Percentiles rank a stretch among this genome's conserved stretches.
These are phyloP conservation scores for Parasarocladium wereldwijsianum DNA, from an alignment of 2,329 filamentous ascomycete species.

Conservation along the genomic window DNA sequence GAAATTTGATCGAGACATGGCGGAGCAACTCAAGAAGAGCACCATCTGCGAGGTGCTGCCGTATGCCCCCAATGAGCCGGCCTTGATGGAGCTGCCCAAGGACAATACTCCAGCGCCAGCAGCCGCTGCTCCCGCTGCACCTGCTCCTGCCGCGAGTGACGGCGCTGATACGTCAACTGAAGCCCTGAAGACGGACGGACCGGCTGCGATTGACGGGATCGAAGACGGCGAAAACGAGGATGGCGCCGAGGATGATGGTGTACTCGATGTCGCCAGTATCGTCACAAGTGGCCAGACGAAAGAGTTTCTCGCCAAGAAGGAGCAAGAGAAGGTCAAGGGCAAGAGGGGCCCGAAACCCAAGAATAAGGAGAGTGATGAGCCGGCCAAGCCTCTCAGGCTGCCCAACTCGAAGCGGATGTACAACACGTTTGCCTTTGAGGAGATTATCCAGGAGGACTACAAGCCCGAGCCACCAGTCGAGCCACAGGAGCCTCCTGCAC, in stretches of 20 bases:
- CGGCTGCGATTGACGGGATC: conserved; percentile 14
- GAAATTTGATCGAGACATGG: conserved; percentile 50
- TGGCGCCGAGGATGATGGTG: conserved; percentile 48
- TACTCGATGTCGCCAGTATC: conserved; percentile 72
- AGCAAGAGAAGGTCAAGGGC: conserved; percentile 61
- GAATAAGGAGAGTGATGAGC: conserved; percentile 38
- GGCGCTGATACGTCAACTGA: conserved; percentile 21
- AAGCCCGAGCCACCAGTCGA: conserved; percentile 15
- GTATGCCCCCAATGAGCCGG: conserved; percentile 29
- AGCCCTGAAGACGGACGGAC: not conserved
- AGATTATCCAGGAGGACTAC: conserved; percentile 42
- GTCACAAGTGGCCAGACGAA: conserved; percentile 69
- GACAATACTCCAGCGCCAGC: conserved; percentile 17
- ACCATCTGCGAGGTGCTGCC: conserved; percentile 51
- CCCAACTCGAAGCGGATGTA: conserved; percentile 59
- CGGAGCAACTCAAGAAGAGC: conserved; percentile 55
- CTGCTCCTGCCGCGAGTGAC: conserved; percentile 14
- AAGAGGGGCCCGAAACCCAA: conserved; percentile 43
- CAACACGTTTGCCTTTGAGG: conserved; percentile 62
- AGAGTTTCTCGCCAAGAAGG: conserved; percentile 71
- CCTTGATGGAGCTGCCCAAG: conserved; percentile 32
- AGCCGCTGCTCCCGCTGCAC: conserved; percentile 14
- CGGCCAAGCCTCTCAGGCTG: conserved; percentile 42
- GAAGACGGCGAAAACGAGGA: conserved; percentile 24
- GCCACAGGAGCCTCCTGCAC: not conserved